These are phyloP conservation scores for Erythrophleum fordii DNA, from an alignment of 306 rosid species.

Conservation along the genomic window DNA sequence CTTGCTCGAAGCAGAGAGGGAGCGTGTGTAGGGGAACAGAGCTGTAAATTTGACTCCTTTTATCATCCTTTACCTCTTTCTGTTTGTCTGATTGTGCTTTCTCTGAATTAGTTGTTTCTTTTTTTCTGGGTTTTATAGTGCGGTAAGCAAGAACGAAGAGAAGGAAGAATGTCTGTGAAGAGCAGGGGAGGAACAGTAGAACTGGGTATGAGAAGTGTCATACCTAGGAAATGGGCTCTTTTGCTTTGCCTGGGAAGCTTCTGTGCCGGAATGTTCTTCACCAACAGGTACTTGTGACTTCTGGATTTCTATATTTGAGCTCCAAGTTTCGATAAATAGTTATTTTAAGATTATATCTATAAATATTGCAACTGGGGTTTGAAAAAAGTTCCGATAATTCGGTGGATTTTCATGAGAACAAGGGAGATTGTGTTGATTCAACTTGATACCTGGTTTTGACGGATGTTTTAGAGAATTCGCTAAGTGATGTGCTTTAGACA, in stretches of 20 bases:
- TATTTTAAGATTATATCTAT: constrained; percentile 21
- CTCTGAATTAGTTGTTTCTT: neutral
- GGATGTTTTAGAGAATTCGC: neutral
- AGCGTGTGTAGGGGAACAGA: constrained; percentile 7
- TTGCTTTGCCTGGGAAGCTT: constrained; percentile 80
- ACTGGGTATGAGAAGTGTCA: constrained; percentile 45
- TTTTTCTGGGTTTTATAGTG: constrained; percentile 24
- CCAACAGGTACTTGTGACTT: constrained; percentile 63
- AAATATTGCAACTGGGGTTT: constrained; percentile 16
- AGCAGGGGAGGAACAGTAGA: constrained; percentile 63
- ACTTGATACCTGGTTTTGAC: neutral
- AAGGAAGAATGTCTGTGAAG: constrained; percentile 62
- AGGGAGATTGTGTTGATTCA: neutral
- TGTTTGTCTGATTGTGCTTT: constrained; percentile 4
- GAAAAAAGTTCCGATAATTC: neutral
- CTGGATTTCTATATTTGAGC: constrained; percentile 40
- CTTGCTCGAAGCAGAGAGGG: constrained; percentile 26
- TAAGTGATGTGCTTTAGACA: neutral
- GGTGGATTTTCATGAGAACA: constrained; percentile 25
- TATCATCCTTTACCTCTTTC: neutral
- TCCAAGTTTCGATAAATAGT: constrained; percentile 34
- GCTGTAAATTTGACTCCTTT: constrained; percentile 38
- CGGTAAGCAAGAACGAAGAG: constrained; percentile 31
- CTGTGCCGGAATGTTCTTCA: constrained; percentile 83
- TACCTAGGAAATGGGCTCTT: constrained; percentile 70